Evolutionary conservation across 2,329 filamentous ascomycete genomes (phyloP).

Genomic region (Trichoderma sp.): DNA sequence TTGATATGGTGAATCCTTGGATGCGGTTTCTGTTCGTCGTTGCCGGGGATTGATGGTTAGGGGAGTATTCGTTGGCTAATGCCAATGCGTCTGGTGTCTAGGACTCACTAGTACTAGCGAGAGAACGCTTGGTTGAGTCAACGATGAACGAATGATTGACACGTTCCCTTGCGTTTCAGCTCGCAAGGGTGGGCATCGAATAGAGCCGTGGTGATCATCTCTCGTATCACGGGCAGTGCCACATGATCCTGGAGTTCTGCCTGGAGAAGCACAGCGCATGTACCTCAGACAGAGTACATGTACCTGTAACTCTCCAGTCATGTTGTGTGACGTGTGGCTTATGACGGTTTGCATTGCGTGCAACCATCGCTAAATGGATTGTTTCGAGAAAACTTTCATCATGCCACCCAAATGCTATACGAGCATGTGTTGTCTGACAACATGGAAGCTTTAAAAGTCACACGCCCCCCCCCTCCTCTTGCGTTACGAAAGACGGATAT

Average conservation of each 20-base stretch:
- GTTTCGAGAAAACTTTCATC: neutral
- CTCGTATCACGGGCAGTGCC: neutral
- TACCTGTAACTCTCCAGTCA: too few relatives aligned
- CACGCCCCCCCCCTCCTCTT: neutral
- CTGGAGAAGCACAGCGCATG: neutral
- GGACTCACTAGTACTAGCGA: neutral
- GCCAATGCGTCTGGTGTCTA: neutral
- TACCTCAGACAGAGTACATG: too few relatives aligned
- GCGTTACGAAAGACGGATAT: neutral
- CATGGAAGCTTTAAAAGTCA: neutral
- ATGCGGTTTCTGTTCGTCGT: neutral
- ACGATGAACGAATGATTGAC: slow-evolving; percentile 21
- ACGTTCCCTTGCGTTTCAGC: slow-evolving; percentile 20
- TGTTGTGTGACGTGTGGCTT: neutral
- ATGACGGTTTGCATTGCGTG: neutral
- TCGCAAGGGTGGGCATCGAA: neutral
- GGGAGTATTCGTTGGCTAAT: slow-evolving; percentile 11
- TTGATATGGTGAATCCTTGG: neutral
- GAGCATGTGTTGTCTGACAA: neutral
- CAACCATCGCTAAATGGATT: neutral
- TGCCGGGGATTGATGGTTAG: neutral
- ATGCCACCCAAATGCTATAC: neutral
- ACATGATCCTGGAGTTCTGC: slow-evolving; percentile 10
- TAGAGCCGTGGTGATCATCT: neutral
- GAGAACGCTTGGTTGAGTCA: slow-evolving; percentile 14